phyloP scores from a whole-genome alignment of 1,139 yeast genomes.

The Saccharomycopsis crataegensis region DNA sequence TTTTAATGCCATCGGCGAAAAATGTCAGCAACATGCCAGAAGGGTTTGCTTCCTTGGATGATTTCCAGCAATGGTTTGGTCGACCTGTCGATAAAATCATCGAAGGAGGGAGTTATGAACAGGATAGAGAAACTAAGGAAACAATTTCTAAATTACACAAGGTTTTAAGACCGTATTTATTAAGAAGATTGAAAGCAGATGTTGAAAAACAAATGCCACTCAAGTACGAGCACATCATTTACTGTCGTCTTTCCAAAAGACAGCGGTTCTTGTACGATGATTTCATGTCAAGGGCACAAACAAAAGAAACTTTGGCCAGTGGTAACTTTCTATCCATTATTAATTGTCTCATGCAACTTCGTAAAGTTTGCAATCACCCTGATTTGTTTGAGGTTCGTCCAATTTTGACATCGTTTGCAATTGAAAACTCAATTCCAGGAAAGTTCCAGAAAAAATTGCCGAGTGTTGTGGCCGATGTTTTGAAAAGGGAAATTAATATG shows the following conservation, averaged over 20 bases:
- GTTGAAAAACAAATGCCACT: conserved; percentile 99
- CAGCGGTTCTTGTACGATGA: conserved; percentile 92
- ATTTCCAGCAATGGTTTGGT: conserved; percentile 98
- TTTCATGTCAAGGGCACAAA: conserved; percentile 94
- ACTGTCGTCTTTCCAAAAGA: conserved; percentile 86
- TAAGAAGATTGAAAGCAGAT: conserved; percentile 89
- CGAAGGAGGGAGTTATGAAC: conserved; percentile 58
- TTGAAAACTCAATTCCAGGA: conserved; percentile 56
- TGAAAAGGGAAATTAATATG: conserved; percentile 35
- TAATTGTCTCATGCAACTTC: conserved; percentile 93
- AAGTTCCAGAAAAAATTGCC: conserved; percentile 31
- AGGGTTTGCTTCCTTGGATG: conserved; percentile 92
- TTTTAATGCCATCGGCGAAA: conserved; percentile 88
- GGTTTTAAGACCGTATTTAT: conserved; percentile 83
- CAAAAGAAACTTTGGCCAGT: conserved; percentile 86
- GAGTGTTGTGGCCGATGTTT: background rate
- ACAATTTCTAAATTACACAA: conserved; percentile 89
- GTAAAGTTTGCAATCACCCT: conserved; percentile 97
- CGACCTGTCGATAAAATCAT: conserved; percentile 89
- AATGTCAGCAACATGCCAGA: conserved; percentile 71
- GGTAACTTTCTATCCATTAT: conserved; percentile 94
- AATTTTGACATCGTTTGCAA: conserved; percentile 79
- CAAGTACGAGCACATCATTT: conserved; percentile 89
- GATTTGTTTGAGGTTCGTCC: conserved; percentile 96
- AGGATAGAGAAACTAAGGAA: conserved; percentile 63